A percentile compares a stretch with the other conserved stretches of the same genome.
These are phyloP conservation scores for Artomyces pyxidatus DNA, from an alignment of 768 basidiomycete genomes.

Conservation along the genomic window DNA sequence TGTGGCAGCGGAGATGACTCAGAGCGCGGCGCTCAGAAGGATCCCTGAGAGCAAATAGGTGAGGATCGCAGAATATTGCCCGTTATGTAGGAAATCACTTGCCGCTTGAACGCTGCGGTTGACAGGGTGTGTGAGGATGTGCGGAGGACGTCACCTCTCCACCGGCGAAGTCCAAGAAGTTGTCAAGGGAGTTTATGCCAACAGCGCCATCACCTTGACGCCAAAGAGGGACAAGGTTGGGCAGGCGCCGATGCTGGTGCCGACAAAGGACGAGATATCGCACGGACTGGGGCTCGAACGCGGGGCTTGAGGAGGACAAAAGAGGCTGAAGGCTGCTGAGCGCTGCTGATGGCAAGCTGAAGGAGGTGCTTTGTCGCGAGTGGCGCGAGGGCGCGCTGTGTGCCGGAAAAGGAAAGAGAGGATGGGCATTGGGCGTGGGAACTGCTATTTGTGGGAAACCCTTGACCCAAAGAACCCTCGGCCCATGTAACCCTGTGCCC, in stretches of 20 bases:
- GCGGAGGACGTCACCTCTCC: too few relatives aligned
- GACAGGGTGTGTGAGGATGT: too few relatives aligned
- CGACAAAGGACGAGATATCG: too few relatives aligned
- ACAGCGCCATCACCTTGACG: neutral
- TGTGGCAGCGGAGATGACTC: too few relatives aligned
- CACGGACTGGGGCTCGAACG: too few relatives aligned
- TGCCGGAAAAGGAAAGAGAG: neutral
- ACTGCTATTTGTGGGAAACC: conserved; percentile 12
- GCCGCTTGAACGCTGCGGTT: too few relatives aligned
- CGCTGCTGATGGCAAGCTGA: neutral
- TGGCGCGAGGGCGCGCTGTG: conserved; percentile 1
- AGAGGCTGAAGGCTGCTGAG: too few relatives aligned
- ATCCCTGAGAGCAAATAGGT: too few relatives aligned
- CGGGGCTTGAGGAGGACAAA: neutral
- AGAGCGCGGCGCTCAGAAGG: too few relatives aligned
- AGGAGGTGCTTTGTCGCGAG: neutral
- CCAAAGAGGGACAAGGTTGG: neutral
- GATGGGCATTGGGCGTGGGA: conserved; percentile 10
- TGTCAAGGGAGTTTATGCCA: neutral
- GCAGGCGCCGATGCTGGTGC: too few relatives aligned
- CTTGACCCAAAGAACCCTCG: conserved; percentile 17
- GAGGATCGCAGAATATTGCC: too few relatives aligned
- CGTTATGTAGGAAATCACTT: too few relatives aligned
- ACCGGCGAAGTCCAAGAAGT: neutral
- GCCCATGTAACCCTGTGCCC: conserved; percentile 19